Evolutionary conservation across 2,329 filamentous ascomycete genomes (phyloP), one percentile per base, ranked within the genome.

Genomic region (Hymenoscyphus albidus): DNA sequence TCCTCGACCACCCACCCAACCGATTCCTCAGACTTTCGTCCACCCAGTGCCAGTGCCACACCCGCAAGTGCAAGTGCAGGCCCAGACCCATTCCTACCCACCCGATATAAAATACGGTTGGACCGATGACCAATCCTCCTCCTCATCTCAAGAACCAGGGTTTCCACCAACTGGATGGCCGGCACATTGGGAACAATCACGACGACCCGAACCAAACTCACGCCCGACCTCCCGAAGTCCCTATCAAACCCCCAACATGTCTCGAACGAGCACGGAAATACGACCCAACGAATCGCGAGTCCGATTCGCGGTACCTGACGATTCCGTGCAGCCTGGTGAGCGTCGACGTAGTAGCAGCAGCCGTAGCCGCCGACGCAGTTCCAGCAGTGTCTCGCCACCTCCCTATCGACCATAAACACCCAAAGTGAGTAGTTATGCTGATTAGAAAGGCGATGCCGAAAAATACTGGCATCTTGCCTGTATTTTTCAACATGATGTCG

Each of bases 271-370:
- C 22, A 65, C 61, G 2, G 64, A 64, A 3, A 59, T 63, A 27
- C 66, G 70, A 55, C 22, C 61, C 18, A n/a, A 35, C 61, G 85
- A 96, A 96, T 91, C 93, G 72, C 92, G 92, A 77, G 85, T 83
- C 74, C 93, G 81, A 78, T 96, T 84, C 78, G 85, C 82, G 71
- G 88, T 85, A 76, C 83, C 81, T 3, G 7, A 51, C 22, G 22
- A 51, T 51, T 22, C 44, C 22, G 18, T 18, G 22, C 44, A 51
- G n/a, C 44, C 44, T 51, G 44, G 44, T 51, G 44, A 51, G 10
- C 44, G 18, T n/a, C 9, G 35, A 10, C 35, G 35, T 35, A 6
- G 35, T 35, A 35, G 35, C 35, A 35, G 35, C 9, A 35, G 35
- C 35, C 5, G 35, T 35, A 35, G 35, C 35, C 35, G 35, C 5